Evolutionary conservation across 2,329 filamentous ascomycete genomes (phyloP), one percentile per base, ranked within the genome.

Genomic region (Ceratocystis alfenasii): DNA sequence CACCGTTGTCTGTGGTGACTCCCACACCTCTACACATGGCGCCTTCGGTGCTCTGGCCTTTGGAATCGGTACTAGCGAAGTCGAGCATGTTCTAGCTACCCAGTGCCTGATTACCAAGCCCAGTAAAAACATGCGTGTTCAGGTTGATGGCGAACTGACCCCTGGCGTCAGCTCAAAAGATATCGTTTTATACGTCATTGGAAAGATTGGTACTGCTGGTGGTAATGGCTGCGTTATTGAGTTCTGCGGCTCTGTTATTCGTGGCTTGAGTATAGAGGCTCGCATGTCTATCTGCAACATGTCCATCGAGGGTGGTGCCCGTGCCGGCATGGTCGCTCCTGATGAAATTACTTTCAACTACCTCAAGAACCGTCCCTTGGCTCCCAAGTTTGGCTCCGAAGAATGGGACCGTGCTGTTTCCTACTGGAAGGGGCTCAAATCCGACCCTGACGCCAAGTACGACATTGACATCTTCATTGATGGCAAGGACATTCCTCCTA

Each of bases 231-330:
- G 88, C 64, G 94, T 97, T 70, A 96, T 99, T 72, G 94, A 99
- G 79, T 99, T 93, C 80, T 96, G 91, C 74, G 94, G 94, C 68
- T 96, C 92, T 63, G 90, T 94, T 68, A 96, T 99, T 74, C 86
- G 90, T 71, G 79, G 78, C 68, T 81, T 97, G 71, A 95, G 90
- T 76, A 96, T 99, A 84, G 94, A 97, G 77, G 94, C 93, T 55
- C 86, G 94, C 71, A 97, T 99, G 94, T 96, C 92, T 69, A 95
- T 99, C 75, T 97, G 94, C 81, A 99, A 99, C 80, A 97, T 97
- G 94, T 91, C 92, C 15, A 96, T 97, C 71, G 94, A 99, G 80
- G 94, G 83, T 71, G 94, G 94, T 76, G 94, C 94, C 61, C 84
- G 94, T 78, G 93, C 93, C 68, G 94, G 94, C 70, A 95, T 99